Evolutionary conservation across 441 rosid genomes (phyloP).

Genomic region (Gossypium schwendimanii): DNA sequence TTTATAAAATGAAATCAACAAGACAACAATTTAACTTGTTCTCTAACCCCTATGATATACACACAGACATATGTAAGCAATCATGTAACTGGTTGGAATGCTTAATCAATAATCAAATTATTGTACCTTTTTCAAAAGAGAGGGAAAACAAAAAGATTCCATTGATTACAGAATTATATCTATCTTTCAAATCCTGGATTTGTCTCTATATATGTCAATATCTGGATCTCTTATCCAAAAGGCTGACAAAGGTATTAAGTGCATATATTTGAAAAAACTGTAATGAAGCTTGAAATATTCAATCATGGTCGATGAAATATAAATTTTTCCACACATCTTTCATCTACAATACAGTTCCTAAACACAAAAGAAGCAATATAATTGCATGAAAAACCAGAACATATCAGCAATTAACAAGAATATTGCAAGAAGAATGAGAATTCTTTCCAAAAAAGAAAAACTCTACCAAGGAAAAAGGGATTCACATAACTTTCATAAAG

Average conservation of each 20-base stretch:
- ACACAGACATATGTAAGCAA: not conserved
- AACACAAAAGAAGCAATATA: constrained; percentile 12
- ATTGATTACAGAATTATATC: not conserved
- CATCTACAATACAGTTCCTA: constrained; percentile 10
- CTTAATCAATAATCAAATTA: not conserved
- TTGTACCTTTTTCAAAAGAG: not conserved
- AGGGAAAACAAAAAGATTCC: not conserved
- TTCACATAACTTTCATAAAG: constrained; percentile 14
- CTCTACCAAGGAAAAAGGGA: constrained; percentile 18
- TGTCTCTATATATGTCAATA: not conserved
- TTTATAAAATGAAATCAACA: constrained; percentile 5
- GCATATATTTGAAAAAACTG: not conserved
- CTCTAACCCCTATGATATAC: not conserved
- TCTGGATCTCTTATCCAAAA: constrained; percentile 1
- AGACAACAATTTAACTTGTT: constrained; percentile 12
- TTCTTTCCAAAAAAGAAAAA: constrained; percentile 16
- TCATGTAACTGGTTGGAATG: not conserved
- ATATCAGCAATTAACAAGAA: constrained; percentile 11
- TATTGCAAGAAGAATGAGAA: constrained; percentile 17
- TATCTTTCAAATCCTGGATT: not conserved
- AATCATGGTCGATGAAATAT: not conserved
- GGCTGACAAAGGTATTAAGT: not conserved
- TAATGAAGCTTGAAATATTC: not conserved
- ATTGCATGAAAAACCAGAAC: constrained; percentile 20
- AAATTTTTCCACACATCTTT: constrained; percentile 2